Evolutionary conservation across 169 alveolate genomes (phyloP), one percentile per base, ranked within the genome.

Genomic region (Eimeria zaria): DNA sequence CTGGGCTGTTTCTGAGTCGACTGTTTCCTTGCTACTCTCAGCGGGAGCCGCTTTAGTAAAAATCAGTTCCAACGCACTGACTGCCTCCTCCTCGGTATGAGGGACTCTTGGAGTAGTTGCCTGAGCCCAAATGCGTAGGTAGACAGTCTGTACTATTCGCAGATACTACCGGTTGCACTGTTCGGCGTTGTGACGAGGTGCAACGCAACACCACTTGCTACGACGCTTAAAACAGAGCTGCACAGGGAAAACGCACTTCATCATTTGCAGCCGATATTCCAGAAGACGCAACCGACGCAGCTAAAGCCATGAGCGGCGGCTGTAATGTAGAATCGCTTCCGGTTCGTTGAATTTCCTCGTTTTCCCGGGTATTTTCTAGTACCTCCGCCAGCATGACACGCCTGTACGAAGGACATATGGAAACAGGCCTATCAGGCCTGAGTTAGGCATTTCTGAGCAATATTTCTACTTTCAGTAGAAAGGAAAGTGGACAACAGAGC

Each of bases 321-420:
- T 36, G 93, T 24, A 20, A 14, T 27, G 91, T 16, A 24, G 51
- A 24, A 22, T 62, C 62, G 80, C 93, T 30, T 48, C 71, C 93
- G 81, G 80, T 60, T 24, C 33, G 60, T 16, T 60, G 27, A 48
- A n/a, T 30, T 18, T 85, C 93, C 76, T 20, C 76, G 62, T 41
- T 55, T 41, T 58, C 80, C 12, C 41, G n/a, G 27, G 80, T 39
- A 20, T 4, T 85, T 62, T 85, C 93, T 41, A 85, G 41, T n/a
- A 85, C 81, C 81, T 85, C 93, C 81, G 93, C 80, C 62, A 85
- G 55, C 93, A 85, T 85, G 39, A 85, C 93, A 27, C 93, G 93
- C 27, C 93, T 85, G 81, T 11, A n/a, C 24, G 20, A 53, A 55
- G 91, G 39, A 33, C 64, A 36, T 20, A 76, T 8, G 22, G 27